Evolutionary conservation across 139 green algal genomes (phyloP).

Genomic region (Bryopsis sp.): DNA sequence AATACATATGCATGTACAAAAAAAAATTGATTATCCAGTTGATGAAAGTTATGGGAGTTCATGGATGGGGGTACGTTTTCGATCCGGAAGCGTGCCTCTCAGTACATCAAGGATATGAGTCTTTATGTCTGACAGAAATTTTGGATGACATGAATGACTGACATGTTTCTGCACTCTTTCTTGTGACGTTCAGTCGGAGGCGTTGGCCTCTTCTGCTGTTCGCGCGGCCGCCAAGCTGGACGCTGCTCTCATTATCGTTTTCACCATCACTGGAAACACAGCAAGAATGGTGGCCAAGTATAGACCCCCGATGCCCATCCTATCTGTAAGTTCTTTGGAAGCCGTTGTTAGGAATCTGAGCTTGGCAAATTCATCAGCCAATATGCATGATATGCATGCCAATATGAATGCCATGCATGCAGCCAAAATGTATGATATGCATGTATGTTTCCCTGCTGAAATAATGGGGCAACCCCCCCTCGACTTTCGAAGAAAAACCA

Average conservation of each 20-base stretch:
- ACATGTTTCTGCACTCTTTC: constrained; percentile 1
- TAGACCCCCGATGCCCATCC: constrained; percentile 21
- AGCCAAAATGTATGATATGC: too few relatives aligned
- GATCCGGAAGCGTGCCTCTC: too few relatives aligned
- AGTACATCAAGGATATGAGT: too few relatives aligned
- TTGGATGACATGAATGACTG: too few relatives aligned
- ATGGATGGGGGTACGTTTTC: too few relatives aligned
- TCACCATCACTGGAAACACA: constrained; percentile 69
- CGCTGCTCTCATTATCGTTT: constrained; percentile 73
- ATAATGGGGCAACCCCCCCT: too few relatives aligned
- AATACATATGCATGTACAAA: not conserved
- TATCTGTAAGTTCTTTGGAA: constrained; percentile 14
- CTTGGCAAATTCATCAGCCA: too few relatives aligned
- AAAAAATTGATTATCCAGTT: not conserved
- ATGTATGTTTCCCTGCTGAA: too few relatives aligned
- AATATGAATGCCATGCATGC: too few relatives aligned
- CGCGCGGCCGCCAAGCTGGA: constrained; percentile 73
- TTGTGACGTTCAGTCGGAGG: constrained; percentile 52
- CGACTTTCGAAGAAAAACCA: too few relatives aligned
- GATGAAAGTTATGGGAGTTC: not conserved
- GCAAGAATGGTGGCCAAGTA: constrained; percentile 70
- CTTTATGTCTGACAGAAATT: not conserved
- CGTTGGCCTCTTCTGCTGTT: constrained; percentile 70
- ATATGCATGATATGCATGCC: too few relatives aligned
- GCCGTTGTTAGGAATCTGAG: too few relatives aligned